Conservation (phyloP, 139 green algal genomes). For the Micromonas commoda region DNA sequence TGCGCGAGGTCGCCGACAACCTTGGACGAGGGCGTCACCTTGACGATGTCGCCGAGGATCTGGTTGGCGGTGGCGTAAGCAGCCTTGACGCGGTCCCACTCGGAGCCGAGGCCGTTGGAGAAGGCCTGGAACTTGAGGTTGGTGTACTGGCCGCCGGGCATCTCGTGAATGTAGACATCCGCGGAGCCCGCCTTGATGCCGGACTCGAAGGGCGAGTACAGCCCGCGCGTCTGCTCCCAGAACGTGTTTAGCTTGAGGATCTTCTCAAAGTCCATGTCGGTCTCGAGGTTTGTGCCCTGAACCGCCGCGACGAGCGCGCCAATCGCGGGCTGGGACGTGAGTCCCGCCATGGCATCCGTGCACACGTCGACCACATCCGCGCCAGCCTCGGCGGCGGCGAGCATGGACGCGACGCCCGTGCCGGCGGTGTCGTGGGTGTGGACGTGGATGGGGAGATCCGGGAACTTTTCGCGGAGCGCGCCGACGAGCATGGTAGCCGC, state of each 20-base stretch:
- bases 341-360: slow-evolving; percentile 72
- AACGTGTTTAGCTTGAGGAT: slow-evolving; percentile 61
- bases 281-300: slow-evolving; percentile 23
- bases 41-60: slow-evolving; percentile 86
- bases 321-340: slow-evolving; percentile 72
- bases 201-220: slow-evolving; percentile 88
- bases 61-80: slow-evolving; percentile 82
- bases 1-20: slow-evolving; percentile 89
- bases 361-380: slow-evolving; percentile 81
- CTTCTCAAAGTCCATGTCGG: slow-evolving; percentile 54
- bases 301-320: slow-evolving; percentile 63
- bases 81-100: slow-evolving; percentile 76
- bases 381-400: slow-evolving; percentile 65
- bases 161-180: slow-evolving; percentile 91
- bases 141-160: slow-evolving; percentile 87
- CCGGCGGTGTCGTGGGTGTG: slow-evolving; percentile 92
- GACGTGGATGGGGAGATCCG: slow-evolving; percentile 66
- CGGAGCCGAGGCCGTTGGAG: slow-evolving; percentile 64
- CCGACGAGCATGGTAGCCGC: slow-evolving; percentile 74
- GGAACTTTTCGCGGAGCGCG: slow-evolving; percentile 64
- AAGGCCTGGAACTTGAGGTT: slow-evolving; percentile 82
- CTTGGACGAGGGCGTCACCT: slow-evolving; percentile 74
- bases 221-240: slow-evolving; percentile 65
- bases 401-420: slow-evolving; percentile 62
- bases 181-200: slow-evolving; percentile 44